Conservation (phyloP, 75 land plant species). For the Azolla pinnata region DNA sequence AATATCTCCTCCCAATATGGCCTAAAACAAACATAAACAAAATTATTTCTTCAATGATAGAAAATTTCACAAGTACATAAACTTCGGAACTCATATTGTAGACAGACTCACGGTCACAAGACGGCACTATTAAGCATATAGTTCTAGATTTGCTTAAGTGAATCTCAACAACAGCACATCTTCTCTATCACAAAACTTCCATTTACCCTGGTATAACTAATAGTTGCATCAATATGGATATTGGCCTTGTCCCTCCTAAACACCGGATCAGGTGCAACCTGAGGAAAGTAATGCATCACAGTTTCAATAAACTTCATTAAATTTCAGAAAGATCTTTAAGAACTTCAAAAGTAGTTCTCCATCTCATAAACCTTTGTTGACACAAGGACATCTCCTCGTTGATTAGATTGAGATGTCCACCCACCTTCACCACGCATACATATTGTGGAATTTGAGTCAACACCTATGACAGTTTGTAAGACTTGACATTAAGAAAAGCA, state of each 20-base stretch:
- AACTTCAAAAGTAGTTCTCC: background rate
- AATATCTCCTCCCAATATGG: constrained; percentile 29
- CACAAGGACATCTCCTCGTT: background rate
- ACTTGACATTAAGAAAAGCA: too few relatives aligned
- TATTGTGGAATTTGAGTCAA: background rate
- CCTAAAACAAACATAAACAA: constrained; percentile 8
- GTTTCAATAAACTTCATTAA: background rate
- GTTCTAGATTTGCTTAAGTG: background rate
- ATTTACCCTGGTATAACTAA: constrained; percentile 66
- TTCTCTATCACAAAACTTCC: too few relatives aligned
- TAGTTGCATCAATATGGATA: constrained; percentile 51
- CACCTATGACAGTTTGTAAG: too few relatives aligned
- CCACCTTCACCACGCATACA: background rate
- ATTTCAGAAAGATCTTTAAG: background rate
- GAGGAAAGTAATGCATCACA: background rate
- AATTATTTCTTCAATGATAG: background rate
- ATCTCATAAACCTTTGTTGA: background rate
- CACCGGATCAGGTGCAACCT: constrained; percentile 63
- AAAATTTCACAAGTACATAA: background rate
- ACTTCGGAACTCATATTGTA: too few relatives aligned
- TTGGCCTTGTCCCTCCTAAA: constrained; percentile 79
- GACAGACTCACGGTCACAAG: too few relatives aligned
- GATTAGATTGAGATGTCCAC: background rate
- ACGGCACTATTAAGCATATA: background rate
- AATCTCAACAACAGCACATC: too few relatives aligned